A percentile compares a stretch with the other conserved stretches of the same genome.
phyloP scores from a whole-genome alignment of 108 stramenopile species.

The Cyclostephanos invisitatus region DNA sequence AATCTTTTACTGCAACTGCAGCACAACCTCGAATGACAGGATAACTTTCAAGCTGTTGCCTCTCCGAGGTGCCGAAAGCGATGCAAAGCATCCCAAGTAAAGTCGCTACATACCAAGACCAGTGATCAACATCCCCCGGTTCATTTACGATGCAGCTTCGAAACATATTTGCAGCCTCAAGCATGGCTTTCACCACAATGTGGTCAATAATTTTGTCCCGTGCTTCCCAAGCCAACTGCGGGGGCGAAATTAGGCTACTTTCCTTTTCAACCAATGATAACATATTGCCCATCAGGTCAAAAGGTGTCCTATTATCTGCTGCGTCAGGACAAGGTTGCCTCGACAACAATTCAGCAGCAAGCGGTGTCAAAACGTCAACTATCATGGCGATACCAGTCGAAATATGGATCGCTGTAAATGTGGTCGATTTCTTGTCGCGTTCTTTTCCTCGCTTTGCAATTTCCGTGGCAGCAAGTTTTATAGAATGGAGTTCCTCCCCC shows the following conservation, averaged over 20 bases:
- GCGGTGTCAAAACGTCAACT: constrained; percentile 29
- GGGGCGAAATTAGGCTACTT: constrained; percentile 23
- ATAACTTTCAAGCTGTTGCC: constrained; percentile 23
- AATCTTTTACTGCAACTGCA: constrained; percentile 24
- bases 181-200: constrained; percentile 20
- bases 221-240: constrained; percentile 14
- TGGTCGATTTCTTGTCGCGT: constrained; percentile 19
- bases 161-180: constrained; percentile 27
- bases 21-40: constrained; percentile 14
- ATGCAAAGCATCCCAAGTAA: constrained; percentile 40
- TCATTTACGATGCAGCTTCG: constrained; percentile 30
- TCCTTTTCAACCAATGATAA: constrained; percentile 24
- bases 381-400: constrained; percentile 38
- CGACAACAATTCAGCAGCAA: constrained; percentile 35
- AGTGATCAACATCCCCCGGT: constrained; percentile 33
- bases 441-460: constrained; percentile 30
- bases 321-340: constrained; percentile 21
- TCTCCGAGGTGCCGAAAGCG: constrained; percentile 24
- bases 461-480: constrained; percentile 26
- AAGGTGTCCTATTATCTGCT: constrained; percentile 25
- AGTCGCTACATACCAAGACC: constrained; percentile 50
- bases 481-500: constrained; percentile 31
- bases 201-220: constrained; percentile 37
- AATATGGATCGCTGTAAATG: constrained; percentile 35
- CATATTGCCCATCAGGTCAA: constrained; percentile 34